Percentiles rank a stretch among this genome's conserved stretches.
Evolutionary conservation across 768 basidiomycete species (phyloP).

Genomic region (Suillus bovinus): DNA sequence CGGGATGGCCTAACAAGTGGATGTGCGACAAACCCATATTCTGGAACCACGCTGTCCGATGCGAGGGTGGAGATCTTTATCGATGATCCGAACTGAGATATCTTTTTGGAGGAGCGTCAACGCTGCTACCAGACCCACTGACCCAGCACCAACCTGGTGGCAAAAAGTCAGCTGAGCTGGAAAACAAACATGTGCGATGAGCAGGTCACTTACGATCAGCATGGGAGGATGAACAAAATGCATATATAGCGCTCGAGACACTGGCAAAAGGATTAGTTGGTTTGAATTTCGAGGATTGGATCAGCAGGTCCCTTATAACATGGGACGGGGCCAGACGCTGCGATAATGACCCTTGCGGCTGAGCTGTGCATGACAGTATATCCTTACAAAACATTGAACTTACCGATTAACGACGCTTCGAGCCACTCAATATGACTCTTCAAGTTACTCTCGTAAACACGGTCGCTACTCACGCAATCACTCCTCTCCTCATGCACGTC

Average conservation of each 20-base stretch:
- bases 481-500: too few relatives aligned
- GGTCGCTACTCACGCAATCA: too few relatives aligned
- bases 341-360: background rate
- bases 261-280: background rate
- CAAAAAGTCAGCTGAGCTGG: background rate
- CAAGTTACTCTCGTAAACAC: background rate
- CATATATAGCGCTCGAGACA: background rate
- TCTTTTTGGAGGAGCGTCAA: conserved; percentile 14
- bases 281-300: background rate
- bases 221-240: background rate
- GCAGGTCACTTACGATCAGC: conserved; percentile 1
- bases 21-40: conserved; percentile 31
- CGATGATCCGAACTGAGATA: conserved; percentile 14
- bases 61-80: conserved; percentile 24
- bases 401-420: too few relatives aligned
- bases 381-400: too few relatives aligned
- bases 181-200: background rate
- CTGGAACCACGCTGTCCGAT: conserved; percentile 41
- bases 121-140: conserved; percentile 13
- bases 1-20: background rate
- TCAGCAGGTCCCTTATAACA: background rate
- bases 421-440: background rate
- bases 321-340: background rate
- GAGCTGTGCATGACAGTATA: too few relatives aligned
- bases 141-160: conserved; percentile 11